A percentile compares a stretch with the other conserved stretches of the same genome.
Conservation (phyloP, 371 early-diverging fungal species). For the Syncephalis plumigaleata region DNA sequence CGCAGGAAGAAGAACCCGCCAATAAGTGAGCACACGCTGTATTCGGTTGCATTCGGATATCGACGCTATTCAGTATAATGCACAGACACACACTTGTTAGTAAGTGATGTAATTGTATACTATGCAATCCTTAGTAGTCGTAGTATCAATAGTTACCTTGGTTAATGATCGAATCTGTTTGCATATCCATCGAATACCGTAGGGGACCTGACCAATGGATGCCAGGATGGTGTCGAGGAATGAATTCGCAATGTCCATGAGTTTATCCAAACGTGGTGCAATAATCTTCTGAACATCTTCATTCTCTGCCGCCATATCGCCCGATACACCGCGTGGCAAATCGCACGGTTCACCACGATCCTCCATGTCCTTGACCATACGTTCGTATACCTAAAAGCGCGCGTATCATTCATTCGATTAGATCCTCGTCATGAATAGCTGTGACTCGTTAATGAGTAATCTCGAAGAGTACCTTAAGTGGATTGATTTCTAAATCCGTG, state of each 20-base stretch:
- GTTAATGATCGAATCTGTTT: constrained; percentile 88
- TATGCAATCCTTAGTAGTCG: too few species aligned
- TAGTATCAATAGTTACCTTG: too few species aligned
- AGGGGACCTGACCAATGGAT: constrained; percentile 69
- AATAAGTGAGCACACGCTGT: constrained; percentile 79
- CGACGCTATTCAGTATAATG: constrained; percentile 31
- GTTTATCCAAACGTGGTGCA: constrained; percentile 58
- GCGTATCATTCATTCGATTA: neutral
- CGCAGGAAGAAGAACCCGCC: constrained; percentile 95
- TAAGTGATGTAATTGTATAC: too few species aligned
- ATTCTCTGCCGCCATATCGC: constrained; percentile 60
- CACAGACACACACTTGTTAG: too few species aligned
- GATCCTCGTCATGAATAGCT: too few species aligned
- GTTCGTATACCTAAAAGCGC: constrained; percentile 47
- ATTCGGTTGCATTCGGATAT: constrained; percentile 77
- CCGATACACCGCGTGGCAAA: constrained; percentile 52
- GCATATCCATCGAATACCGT: constrained; percentile 97
- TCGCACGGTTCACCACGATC: constrained; percentile 34
- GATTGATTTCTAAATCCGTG: constrained; percentile 76
- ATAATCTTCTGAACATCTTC: constrained; percentile 68
- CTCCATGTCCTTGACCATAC: constrained; percentile 61
- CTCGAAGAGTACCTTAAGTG: constrained; percentile 65
- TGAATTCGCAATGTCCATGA: constrained; percentile 72
- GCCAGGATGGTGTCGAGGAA: constrained; percentile 71
- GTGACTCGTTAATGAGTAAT: too few species aligned